Evolutionary conservation across 306 rosid genomes (phyloP).

Genomic region (Vigna trinervia): DNA sequence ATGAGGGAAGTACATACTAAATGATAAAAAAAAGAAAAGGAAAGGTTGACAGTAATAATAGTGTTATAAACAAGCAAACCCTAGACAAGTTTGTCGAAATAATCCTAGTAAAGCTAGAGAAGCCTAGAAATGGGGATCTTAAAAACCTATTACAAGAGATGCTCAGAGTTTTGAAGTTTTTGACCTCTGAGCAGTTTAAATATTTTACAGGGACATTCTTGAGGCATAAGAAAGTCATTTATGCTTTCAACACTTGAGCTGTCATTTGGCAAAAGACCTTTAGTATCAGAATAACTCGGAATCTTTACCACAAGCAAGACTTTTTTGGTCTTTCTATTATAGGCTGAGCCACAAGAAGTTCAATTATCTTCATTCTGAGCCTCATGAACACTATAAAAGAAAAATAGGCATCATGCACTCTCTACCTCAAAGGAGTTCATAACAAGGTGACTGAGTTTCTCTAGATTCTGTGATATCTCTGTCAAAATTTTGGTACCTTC

Average conservation of each 20-base stretch:
- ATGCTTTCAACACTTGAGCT: slow-evolving; percentile 38
- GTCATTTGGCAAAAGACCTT: slow-evolving; percentile 25
- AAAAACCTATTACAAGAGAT: slow-evolving; percentile 33
- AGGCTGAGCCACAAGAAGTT: slow-evolving; percentile 32
- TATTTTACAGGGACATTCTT: slow-evolving; percentile 17
- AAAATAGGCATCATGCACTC: background rate
- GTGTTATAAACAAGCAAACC: slow-evolving; percentile 43
- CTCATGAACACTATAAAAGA: background rate
- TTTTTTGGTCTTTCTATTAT: background rate
- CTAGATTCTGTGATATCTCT: slow-evolving; percentile 56
- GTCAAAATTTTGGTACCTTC: slow-evolving; percentile 62
- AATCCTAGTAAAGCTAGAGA: slow-evolving; percentile 42
- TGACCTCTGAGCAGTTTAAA: slow-evolving; percentile 26
- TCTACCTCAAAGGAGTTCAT: slow-evolving; percentile 37
- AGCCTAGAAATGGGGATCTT: slow-evolving; percentile 38
- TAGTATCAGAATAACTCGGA: slow-evolving; percentile 23
- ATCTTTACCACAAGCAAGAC: slow-evolving; percentile 35
- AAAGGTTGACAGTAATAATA: background rate
- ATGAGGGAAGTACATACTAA: slow-evolving; percentile 44
- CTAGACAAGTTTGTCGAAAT: slow-evolving; percentile 41
- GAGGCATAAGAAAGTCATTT: slow-evolving; percentile 18
- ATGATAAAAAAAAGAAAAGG: too few species aligned
- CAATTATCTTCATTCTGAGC: slow-evolving; percentile 33
- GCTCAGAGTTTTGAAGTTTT: slow-evolving; percentile 39
- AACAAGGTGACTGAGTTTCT: slow-evolving; percentile 57